These are phyloP conservation scores for Gracilariopsis chorda DNA, from an alignment of 23 red algal genomes.

Conservation along the genomic window DNA sequence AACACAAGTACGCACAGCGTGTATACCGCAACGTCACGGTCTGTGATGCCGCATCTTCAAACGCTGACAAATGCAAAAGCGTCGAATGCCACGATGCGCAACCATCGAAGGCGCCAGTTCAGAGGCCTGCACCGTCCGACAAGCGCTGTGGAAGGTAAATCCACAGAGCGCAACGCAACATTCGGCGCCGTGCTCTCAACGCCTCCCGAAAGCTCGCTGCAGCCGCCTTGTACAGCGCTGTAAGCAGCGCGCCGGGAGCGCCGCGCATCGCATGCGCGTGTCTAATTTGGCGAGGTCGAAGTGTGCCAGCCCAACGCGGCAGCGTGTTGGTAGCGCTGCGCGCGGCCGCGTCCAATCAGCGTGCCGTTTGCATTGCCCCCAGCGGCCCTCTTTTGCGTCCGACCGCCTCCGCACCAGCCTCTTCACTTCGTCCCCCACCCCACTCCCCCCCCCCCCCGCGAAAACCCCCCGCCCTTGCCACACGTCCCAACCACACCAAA, in stretches of 20 bases:
- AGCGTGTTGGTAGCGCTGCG: constrained; percentile 12
- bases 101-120: too few species aligned
- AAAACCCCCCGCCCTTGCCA: neutral
- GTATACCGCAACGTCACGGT: too few species aligned
- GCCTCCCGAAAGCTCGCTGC: too few species aligned
- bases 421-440: neutral
- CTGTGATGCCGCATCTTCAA: too few species aligned
- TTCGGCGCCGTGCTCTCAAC: neutral
- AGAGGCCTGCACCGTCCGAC: too few species aligned
- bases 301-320: neutral
- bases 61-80: too few species aligned
- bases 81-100: too few species aligned
- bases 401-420: neutral
- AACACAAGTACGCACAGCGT: too few species aligned
- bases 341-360: neutral
- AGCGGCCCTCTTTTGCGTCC: neutral
- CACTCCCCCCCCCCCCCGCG: neutral
- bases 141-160: neutral
- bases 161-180: neutral
- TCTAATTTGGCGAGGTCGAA: neutral
- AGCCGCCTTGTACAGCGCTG: neutral
- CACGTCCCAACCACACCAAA: neutral
- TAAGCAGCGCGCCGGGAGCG: neutral
- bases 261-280: constrained; percentile 7
- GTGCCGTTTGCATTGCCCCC: constrained; percentile 9